Base-by-base conservation (phyloP, 805 yeast species). In the Kluyveromyces starmeri region DNA sequence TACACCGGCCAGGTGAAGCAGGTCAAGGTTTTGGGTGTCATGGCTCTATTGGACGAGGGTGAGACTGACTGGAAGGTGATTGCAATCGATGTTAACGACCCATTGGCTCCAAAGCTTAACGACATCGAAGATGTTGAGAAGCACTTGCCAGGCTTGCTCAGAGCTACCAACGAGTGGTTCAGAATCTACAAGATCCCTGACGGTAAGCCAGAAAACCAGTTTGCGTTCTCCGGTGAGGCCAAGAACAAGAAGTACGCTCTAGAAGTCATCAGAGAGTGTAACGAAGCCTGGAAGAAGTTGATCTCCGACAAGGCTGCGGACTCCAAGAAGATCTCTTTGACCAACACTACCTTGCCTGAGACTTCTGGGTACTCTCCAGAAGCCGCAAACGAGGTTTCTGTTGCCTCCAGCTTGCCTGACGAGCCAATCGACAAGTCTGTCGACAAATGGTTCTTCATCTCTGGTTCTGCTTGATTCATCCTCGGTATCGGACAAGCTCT, bases 401-500 rank as follows among this genome's bases (percentile, higher is more conserved):
- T 73, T 39, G 94, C 83, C 51, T 52, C 73, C 50, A 75, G 81
- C 46, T 62, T 67, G 47, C 73, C 88, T 45, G 86, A 88, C 59
- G 96, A 94, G 45, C 94, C 96, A 64, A 84, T 92, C 62, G 98
- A 89, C 71, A 76, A 83, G 67, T 84, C 96, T 37, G 69, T 89
- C 60, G 97, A 89, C 75, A 89, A 89, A 70, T 89, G 98, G 98
- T 89, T 92, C 75, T 89, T 77, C 78, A 89, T 89, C 59, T 84
- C 89, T 41, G 92, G 89, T 67, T 78, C 82, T 44, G 68, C 75
- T 45, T 55, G 48, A 48, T 32, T 29, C 23, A 9, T 9, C n/a
- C n/a, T n/a, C n/a, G n/a, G n/a, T n/a, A n/a, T n/a, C n/a, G n/a
- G n/a, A n/a, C n/a, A n/a, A n/a, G n/a, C n/a, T n/a, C n/a, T n/a